phyloP scores from a whole-genome alignment of 1,139 yeast genomes.

The Meyerozyma smithsonii region DNA sequence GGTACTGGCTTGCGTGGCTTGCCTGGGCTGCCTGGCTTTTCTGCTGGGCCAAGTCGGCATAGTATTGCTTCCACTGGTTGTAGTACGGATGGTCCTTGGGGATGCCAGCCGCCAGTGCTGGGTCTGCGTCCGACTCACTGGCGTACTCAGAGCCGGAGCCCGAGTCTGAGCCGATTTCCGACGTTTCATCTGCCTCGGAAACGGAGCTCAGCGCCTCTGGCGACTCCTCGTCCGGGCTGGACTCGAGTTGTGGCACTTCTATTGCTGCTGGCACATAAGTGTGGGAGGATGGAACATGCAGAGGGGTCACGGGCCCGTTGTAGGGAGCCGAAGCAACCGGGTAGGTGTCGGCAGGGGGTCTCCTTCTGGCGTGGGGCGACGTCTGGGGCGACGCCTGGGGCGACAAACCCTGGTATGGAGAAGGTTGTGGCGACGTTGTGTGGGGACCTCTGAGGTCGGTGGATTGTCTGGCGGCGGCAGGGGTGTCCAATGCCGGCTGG shows the following conservation, averaged over 20 bases:
- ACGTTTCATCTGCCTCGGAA: neutral
- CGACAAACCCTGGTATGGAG: neutral
- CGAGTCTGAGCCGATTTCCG: conserved; percentile 6
- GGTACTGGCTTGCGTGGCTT: too few species aligned
- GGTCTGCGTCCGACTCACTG: conserved; percentile 4
- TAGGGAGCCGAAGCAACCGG: neutral
- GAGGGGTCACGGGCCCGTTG: neutral
- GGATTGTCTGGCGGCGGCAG: neutral
- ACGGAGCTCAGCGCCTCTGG: too few species aligned
- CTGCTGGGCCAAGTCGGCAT: conserved; percentile 10
- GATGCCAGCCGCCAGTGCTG: neutral
- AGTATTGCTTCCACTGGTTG: conserved; percentile 14
- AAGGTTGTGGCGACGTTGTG: neutral
- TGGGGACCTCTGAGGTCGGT: neutral
- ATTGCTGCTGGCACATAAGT: neutral
- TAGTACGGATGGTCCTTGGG: conserved; percentile 11
- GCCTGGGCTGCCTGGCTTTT: too few species aligned
- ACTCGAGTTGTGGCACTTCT: neutral
- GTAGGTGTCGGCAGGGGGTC: too few species aligned
- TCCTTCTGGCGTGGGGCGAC: too few species aligned
- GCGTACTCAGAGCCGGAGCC: conserved; percentile 45
- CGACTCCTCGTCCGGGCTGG: neutral
- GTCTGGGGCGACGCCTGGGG: neutral
- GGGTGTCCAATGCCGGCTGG: neutral
- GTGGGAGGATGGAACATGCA: neutral